Evolutionary conservation across 1,139 yeast species (phyloP), one percentile per base, ranked within the genome.

Genomic region (Saccharomyces hybrid): DNA sequence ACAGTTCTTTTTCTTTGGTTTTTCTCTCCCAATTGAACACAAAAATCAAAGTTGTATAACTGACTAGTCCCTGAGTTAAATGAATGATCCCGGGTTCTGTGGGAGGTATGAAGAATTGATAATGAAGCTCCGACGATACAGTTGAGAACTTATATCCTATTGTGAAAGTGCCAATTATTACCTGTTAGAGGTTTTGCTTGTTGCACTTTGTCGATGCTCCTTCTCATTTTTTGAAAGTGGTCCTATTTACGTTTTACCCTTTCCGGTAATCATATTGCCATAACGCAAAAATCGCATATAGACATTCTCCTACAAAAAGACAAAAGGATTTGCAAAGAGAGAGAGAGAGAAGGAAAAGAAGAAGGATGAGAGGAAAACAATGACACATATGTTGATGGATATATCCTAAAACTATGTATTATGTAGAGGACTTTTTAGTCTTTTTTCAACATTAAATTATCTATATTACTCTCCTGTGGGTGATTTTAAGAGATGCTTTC

Each of bases 401-500:
- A 38, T 4, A 23, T 16, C 5, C 42, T 5, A 9, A 8, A 38
- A 38, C 8, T 38, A 16, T 38, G 3, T 38, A 38, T 11, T 38
- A 38, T 16, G 8, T 38, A 38, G 6, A 38, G 9, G 3, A 3
- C 4, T 38, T 38, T 38, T 38, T 38, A 16, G 23, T 19, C 16
- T 26, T 27, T 25, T 14, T 19, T 19, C 23, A 19, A 19, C 23
- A 3, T 3, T 19, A 19, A 19, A 19, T 19, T 19, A 19, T 19
- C 23, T 19, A 19, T 19, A 19, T 19, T 3, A 19, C 55, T 50
- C 57, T 59, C 41, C 63, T 55, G 29, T 54, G 54, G 14, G 54
- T 47, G 5, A 60, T 58, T 42, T 52, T 54, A 23, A 60, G 52
- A 31, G 57, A 52, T 23, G 55, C 23, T 50, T 60, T 60, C 47